Conservation (phyloP, 2,329 filamentous ascomycete species). For the Alternaria solani region DNA sequence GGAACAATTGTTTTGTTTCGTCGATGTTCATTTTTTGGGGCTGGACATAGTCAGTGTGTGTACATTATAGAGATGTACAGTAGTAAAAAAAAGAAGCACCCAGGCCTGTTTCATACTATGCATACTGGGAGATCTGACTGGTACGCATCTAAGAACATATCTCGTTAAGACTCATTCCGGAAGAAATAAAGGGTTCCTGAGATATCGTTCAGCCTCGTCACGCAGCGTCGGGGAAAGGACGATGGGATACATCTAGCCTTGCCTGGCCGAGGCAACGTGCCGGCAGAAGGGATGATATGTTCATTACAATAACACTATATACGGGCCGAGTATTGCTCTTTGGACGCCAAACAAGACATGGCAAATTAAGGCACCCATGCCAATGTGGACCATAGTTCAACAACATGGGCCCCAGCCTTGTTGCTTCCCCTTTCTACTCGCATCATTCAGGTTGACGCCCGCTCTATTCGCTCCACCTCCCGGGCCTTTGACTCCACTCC, state of each 20-base stretch:
- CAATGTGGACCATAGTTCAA: slow-evolving; percentile 16
- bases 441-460: slow-evolving; percentile 55
- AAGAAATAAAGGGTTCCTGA: neutral
- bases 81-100: too few species aligned
- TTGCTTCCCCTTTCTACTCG: slow-evolving; percentile 43
- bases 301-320: slow-evolving; percentile 10
- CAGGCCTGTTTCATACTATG: too few species aligned
- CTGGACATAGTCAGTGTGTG: too few species aligned
- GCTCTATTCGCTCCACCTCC: slow-evolving; percentile 56
- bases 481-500: slow-evolving; percentile 85
- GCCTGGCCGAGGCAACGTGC: neutral
- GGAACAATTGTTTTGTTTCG: too few species aligned
- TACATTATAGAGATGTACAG: too few species aligned
- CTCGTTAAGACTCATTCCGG: neutral
- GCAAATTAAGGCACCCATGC: neutral
- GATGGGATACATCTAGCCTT: neutral
- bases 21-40: too few species aligned
- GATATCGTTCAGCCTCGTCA: neutral
- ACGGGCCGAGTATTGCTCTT: neutral
- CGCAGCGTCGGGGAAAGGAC: neutral
- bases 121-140: too few species aligned
- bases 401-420: slow-evolving; percentile 47
- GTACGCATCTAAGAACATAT: too few species aligned
- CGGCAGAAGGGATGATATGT: neutral
- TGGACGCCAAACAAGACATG: neutral